Percentiles rank a stretch among this genome's conserved stretches.
These are phyloP conservation scores for Diaporthe eres DNA, from an alignment of 2,329 filamentous ascomycete genomes.

Conservation along the genomic window DNA sequence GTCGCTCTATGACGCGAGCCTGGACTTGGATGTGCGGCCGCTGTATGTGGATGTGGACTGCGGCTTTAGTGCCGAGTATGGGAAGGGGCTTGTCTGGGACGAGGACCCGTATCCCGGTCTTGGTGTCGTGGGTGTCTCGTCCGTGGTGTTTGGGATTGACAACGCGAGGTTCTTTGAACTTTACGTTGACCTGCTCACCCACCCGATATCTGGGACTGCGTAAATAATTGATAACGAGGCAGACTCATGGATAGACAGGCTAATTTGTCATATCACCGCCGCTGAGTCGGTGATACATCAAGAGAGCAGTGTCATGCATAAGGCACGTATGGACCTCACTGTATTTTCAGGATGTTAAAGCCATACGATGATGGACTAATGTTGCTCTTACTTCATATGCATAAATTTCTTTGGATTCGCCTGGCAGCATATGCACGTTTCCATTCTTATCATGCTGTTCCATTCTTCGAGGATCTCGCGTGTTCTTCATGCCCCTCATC, in stretches of 20 bases:
- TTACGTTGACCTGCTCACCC: conserved; percentile 14
- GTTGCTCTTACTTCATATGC: neutral
- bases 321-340: fast-evolving
- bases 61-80: conserved; percentile 12
- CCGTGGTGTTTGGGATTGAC: conserved; percentile 16
- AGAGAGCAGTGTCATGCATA: neutral
- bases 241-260: neutral
- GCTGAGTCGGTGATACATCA: neutral
- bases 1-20: neutral
- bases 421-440: neutral
- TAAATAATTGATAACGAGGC: neutral
- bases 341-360: neutral
- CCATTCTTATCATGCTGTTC: no score
- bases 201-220: neutral
- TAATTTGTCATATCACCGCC: no score
- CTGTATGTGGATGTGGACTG: conserved; percentile 13
- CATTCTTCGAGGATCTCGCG: no score
- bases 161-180: conserved; percentile 19
- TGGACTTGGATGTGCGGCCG: neutral
- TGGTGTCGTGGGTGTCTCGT: neutral
- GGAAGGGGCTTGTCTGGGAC: conserved; percentile 13
- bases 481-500: neutral
- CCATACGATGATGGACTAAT: neutral
- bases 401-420: neutral
- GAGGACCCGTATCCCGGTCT: conserved; percentile 10